A percentile compares a stretch with the other conserved stretches of the same genome.
These are phyloP conservation scores for Parachaetomium inaequale DNA, from an alignment of 495 filamentous ascomycete species.

Conservation along the genomic window DNA sequence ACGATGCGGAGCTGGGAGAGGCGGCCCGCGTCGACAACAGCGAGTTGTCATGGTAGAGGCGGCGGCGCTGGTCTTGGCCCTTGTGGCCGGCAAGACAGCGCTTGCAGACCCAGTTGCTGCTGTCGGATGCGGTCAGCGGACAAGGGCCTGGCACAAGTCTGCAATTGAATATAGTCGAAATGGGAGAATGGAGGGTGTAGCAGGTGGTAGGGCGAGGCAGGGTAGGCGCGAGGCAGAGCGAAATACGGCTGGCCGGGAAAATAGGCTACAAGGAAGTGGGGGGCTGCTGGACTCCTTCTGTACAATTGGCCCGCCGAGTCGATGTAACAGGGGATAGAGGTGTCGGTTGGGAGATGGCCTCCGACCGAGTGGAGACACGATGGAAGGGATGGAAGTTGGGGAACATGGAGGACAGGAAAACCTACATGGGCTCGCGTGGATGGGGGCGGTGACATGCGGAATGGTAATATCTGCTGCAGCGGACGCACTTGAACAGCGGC, in stretches of 20 bases:
- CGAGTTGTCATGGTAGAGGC: slow-evolving; percentile 21
- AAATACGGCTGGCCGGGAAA: slow-evolving; percentile 10
- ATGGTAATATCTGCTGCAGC: slow-evolving; percentile 13
- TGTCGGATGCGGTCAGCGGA: slow-evolving; percentile 2
- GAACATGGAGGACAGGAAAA: background rate
- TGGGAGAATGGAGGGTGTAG: background rate
- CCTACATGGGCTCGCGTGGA: slow-evolving; percentile 15
- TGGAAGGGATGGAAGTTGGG: background rate
- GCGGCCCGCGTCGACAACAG: slow-evolving; percentile 15
- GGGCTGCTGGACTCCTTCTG: background rate
- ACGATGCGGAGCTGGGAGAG: slow-evolving; percentile 9
- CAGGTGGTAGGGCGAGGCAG: background rate
- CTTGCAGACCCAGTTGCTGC: slow-evolving; percentile 22
- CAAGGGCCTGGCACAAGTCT: background rate
- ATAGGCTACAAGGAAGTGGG: slow-evolving; percentile 14
- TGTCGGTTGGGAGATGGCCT: background rate
- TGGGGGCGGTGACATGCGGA: slow-evolving; percentile 15
- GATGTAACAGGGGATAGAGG: slow-evolving; percentile 4
- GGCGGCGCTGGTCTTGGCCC: slow-evolving; percentile 5
- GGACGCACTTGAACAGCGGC: slow-evolving; percentile 6
- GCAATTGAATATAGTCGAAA: background rate
- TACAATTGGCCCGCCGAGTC: background rate
- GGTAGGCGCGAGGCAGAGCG: background rate
- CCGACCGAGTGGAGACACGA: background rate
- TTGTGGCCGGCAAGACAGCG: slow-evolving; percentile 15